Base-by-base conservation (phyloP, 306 rosid genomes). In the Fragaria ananassa region DNA sequence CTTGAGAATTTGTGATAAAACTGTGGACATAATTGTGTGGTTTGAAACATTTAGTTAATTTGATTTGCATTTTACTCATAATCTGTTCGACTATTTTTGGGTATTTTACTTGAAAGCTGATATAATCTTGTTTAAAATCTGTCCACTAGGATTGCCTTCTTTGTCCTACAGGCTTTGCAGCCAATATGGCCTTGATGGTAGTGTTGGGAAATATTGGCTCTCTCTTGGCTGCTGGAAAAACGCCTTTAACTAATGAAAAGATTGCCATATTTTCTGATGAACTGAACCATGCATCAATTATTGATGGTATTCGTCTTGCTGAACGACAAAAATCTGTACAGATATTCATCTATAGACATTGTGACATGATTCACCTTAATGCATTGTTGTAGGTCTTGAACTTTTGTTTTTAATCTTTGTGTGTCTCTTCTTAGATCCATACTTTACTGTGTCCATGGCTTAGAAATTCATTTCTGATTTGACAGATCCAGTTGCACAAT, bases 121-220 rank as follows among this genome's bases (percentile, higher is more conserved):
- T 88, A 54, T 58, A 57, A 23, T 79, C 74, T 69, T 78, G 77
- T 81, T 86, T 89, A 69, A 80, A 81, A 78, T 81, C 84, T 78
- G 79, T 91, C 81, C 85, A 67, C 88, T 88, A 95, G 98, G 98
- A 95, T 87, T 95, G 98, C 85, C 97, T 95, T 81, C 98, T 95
- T 85, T 92, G 97, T 87, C 97, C 98, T 75, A 90, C 98, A 75
- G 98, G 98, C 71, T 95, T 92, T 90, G 88, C 98, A 51, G 98
- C 98, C 83, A 95, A 95, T 89, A 92, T 90, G 98, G 97, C 98
- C 11, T 11, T 90, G 87, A 90, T 95, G 96, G 93, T 90, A 35
- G 88, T 95, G 29, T 71, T 95, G 61, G 98, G 97, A 84, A 90
- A 88, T 70, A 76, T 95, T 64, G 88, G 91, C 79, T 78, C 96